Conservation (phyloP, 345 rosid species). For the Acer campestre region DNA sequence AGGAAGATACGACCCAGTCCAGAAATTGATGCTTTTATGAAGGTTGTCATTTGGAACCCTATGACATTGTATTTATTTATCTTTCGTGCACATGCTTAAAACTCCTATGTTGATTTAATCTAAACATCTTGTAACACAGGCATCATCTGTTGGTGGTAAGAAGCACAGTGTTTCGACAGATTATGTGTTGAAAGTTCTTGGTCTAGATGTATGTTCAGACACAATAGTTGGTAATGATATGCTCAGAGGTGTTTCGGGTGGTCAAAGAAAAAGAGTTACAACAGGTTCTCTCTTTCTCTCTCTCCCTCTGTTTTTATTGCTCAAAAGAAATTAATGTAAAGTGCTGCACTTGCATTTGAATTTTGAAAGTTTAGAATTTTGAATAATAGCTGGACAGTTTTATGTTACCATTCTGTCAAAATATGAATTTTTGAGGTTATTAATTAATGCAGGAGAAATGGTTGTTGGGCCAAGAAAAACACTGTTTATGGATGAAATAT, state of each 20-base stretch:
- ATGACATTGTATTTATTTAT: background rate
- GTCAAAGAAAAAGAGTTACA: conserved; percentile 89
- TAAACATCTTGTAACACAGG: conserved; percentile 42
- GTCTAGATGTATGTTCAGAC: conserved; percentile 85
- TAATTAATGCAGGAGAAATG: conserved; percentile 76
- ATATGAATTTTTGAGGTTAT: background rate
- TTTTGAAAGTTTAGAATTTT: background rate
- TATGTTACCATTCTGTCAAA: background rate
- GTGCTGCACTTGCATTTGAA: background rate
- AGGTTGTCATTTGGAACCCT: conserved; percentile 44
- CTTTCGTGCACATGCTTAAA: background rate
- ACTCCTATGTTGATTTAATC: conserved; percentile 10
- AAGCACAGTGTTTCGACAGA: conserved; percentile 82
- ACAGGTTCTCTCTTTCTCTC: conserved; percentile 59
- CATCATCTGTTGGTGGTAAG: conserved; percentile 75
- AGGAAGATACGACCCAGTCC: conserved; percentile 66
- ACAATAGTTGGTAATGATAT: conserved; percentile 92
- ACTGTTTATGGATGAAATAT: conserved; percentile 97
- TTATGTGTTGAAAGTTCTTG: conserved; percentile 81
- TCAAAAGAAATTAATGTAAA: background rate
- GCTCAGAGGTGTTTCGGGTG: conserved; percentile 96
- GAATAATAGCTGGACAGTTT: background rate
- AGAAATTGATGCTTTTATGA: conserved; percentile 94
- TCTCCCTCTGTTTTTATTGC: conserved; percentile 15
- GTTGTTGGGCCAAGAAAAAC: conserved; percentile 93